Conservation (phyloP, 2,329 filamentous ascomycete genomes). For the Ramichloridium luteum region DNA sequence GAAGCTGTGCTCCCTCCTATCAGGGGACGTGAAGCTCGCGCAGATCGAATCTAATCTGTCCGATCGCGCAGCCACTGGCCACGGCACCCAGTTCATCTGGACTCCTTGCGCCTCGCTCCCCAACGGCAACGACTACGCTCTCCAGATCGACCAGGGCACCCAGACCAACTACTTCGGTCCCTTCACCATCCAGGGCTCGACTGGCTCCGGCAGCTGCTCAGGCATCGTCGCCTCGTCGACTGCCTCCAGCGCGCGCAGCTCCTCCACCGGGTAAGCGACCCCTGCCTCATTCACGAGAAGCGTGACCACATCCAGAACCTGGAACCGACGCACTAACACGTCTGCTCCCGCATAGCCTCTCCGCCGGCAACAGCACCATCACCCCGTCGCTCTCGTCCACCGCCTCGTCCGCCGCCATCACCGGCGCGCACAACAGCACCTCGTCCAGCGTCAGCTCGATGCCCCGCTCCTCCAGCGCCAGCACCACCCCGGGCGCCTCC, state of each 20-base stretch:
- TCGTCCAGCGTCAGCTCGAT: constrained; percentile 12
- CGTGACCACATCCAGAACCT: not conserved
- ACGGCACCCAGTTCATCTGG: constrained; percentile 32
- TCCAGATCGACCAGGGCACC: constrained; percentile 44
- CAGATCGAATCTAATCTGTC: not conserved
- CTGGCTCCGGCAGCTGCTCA: constrained; percentile 11
- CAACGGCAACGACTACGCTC: constrained; percentile 41
- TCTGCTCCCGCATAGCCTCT: constrained; percentile 12
- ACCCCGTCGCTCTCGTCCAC: constrained; percentile 15
- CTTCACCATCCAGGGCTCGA: constrained; percentile 33
- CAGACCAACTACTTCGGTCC: constrained; percentile 45
- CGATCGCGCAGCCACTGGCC: constrained; percentile 7
- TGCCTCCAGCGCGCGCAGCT: constrained; percentile 3
- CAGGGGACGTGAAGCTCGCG: no score
- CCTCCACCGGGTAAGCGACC: constrained; percentile 8
- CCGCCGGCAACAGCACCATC: constrained; percentile 12
- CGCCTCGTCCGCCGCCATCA: constrained; percentile 20
- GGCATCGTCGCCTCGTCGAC: constrained; percentile 4
- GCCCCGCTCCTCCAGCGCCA: constrained; percentile 4
- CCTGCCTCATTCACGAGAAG: constrained; percentile 2
- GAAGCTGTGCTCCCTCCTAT: no score
- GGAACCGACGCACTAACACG: constrained; percentile 10
- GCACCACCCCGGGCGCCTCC: constrained; percentile 18
- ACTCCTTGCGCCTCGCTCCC: constrained; percentile 33
- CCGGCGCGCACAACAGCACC: constrained; percentile 15